A percentile compares a stretch with the other conserved stretches of the same genome.
phyloP scores from a whole-genome alignment of 140 eudicot genomes.

The Flaveria floridana region DNA sequence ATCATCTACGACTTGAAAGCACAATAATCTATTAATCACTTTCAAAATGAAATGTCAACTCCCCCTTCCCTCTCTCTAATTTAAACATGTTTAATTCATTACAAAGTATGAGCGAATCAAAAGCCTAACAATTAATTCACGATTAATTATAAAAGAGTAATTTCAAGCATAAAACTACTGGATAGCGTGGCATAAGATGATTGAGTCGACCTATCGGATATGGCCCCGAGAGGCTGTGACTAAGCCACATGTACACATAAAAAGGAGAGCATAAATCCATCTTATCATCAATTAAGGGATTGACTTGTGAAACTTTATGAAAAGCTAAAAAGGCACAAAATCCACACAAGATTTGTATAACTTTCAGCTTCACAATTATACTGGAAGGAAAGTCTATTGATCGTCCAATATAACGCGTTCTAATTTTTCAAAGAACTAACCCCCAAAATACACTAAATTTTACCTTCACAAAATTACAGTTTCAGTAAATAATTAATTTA shows the following conservation, averaged over 20 bases:
- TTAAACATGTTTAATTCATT: background rate
- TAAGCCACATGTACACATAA: constrained; percentile 28
- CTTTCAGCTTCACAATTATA: constrained; percentile 24
- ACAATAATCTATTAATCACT: background rate
- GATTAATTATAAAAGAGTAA: background rate
- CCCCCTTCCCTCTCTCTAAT: background rate
- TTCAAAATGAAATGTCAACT: background rate
- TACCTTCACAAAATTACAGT: background rate
- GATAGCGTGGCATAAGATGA: constrained; percentile 26
- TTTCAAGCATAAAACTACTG: constrained; percentile 12
- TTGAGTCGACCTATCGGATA: constrained; percentile 6
- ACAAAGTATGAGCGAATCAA: constrained; percentile 1
- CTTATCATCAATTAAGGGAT: constrained; percentile 34
- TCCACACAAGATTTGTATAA: constrained; percentile 35
- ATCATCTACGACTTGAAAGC: background rate
- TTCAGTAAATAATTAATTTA: constrained; percentile 14
- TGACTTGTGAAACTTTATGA: constrained; percentile 35
- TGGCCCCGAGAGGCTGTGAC: constrained; percentile 30
- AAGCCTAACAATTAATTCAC: background rate
- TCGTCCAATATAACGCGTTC: constrained; percentile 13
- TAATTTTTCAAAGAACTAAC: background rate
- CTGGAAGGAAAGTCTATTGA: constrained; percentile 18
- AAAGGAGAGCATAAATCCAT: constrained; percentile 33
- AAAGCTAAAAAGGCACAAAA: constrained; percentile 50
- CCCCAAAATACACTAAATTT: constrained; percentile 14